These are phyloP conservation scores for Xylaria sp. DNA, from an alignment of 2,329 filamentous ascomycete genomes.

Conservation along the genomic window DNA sequence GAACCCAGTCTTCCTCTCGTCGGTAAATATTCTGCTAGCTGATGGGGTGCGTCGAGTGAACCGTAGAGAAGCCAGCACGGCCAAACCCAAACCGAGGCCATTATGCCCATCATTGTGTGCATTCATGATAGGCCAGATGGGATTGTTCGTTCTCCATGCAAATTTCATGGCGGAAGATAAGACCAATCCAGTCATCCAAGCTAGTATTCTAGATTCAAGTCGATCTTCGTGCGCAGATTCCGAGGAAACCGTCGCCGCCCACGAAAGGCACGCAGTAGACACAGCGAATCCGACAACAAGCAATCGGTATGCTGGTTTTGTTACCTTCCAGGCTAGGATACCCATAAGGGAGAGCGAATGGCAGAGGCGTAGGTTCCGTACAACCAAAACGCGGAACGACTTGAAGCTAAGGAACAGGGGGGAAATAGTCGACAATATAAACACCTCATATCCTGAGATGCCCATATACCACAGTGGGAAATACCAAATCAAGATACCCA, in stretches of 20 bases:
- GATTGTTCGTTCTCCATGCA: slow-evolving; percentile 92
- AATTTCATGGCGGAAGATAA: slow-evolving; percentile 90
- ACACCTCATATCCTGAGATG: slow-evolving; percentile 91
- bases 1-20: slow-evolving; percentile 63
- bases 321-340: slow-evolving; percentile 78
- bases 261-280: slow-evolving; percentile 79
- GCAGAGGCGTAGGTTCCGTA: slow-evolving; percentile 70
- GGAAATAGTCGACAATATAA: slow-evolving; percentile 83
- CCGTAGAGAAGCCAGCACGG: slow-evolving; percentile 74
- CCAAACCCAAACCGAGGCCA: slow-evolving; percentile 77
- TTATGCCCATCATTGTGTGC: slow-evolving; percentile 91
- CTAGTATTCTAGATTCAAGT: slow-evolving; percentile 81
- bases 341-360: slow-evolving; percentile 81
- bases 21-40: slow-evolving; percentile 44
- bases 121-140: slow-evolving; percentile 95
- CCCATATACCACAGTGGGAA: slow-evolving; percentile 99
- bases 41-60: slow-evolving; percentile 72
- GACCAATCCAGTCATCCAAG: slow-evolving; percentile 81
- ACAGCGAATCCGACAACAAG: slow-evolving; percentile 83
- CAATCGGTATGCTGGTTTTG: slow-evolving; percentile 74
- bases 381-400: slow-evolving; percentile 69
- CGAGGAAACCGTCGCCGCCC: slow-evolving; percentile 80
- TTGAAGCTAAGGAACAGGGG: slow-evolving; percentile 78
- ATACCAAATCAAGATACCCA: slow-evolving; percentile 93
- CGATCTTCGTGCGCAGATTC: slow-evolving; percentile 76